Evolutionary conservation across 164 flowering plant genomes (phyloP).

Genomic region (Kalanchoe fedtschenkoi): DNA sequence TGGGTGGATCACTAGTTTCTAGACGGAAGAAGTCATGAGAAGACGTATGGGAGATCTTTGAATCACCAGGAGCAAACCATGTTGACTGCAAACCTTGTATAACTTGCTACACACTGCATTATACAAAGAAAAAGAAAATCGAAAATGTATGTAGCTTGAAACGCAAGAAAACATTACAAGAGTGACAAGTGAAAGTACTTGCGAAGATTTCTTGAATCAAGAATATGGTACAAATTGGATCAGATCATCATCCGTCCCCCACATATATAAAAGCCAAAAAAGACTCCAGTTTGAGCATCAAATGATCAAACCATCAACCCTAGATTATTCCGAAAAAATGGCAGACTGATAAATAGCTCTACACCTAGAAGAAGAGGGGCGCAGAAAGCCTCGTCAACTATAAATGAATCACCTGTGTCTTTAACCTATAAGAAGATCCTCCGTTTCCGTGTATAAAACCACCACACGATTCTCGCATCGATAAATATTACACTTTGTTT

Average conservation of each 20-base stretch:
- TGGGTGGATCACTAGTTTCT: too few species aligned
- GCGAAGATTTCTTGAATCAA: background rate
- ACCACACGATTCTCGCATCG: background rate
- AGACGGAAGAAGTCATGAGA: too few species aligned
- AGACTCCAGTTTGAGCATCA: background rate
- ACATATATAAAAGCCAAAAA: background rate
- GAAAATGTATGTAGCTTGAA: background rate
- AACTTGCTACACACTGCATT: too few species aligned
- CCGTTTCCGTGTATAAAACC: background rate
- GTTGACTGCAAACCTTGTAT: too few species aligned
- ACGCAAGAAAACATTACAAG: background rate
- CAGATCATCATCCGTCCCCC: background rate
- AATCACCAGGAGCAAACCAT: too few species aligned
- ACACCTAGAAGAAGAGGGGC: conserved; percentile 19
- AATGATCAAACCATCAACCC: conserved; percentile 8
- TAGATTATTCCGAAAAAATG: conserved; percentile 33
- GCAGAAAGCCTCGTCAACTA: conserved; percentile 17
- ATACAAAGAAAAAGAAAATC: too few species aligned
- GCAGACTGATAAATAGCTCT: conserved; percentile 26
- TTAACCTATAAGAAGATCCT: conserved; percentile 10
- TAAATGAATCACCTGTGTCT: conserved; percentile 24
- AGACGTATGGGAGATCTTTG: too few species aligned
- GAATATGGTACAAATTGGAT: background rate
- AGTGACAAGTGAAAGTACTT: background rate
- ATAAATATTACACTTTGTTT: background rate